These are phyloP conservation scores for Amanita molliuscula DNA, from an alignment of 768 basidiomycete genomes.

Conservation along the genomic window DNA sequence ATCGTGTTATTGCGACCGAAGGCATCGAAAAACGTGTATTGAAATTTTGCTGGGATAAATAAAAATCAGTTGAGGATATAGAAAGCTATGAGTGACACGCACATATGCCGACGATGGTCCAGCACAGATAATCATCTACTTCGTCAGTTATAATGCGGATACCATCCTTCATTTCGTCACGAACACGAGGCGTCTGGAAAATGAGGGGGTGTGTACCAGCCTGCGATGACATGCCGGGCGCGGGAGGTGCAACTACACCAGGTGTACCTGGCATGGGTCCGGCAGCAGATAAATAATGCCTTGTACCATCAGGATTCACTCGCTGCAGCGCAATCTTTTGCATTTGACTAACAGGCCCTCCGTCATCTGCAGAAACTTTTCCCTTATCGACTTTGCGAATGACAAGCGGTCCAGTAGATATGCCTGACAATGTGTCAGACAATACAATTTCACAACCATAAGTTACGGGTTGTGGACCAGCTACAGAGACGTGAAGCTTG, in stretches of 20 bases:
- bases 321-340: conserved; percentile 91
- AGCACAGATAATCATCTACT: conserved; percentile 91
- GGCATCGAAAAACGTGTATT: conserved; percentile 90
- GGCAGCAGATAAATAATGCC: conserved; percentile 85
- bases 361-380: conserved; percentile 75
- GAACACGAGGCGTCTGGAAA: conserved; percentile 71
- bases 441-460: conserved; percentile 87
- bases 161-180: conserved; percentile 76
- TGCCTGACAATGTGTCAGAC: conserved; percentile 76
- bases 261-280: conserved; percentile 75
- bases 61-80: background rate
- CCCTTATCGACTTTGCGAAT: conserved; percentile 93
- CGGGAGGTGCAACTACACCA: conserved; percentile 56
- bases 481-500: conserved; percentile 31
- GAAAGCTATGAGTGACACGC: conserved; percentile 20
- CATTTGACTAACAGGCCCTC: conserved; percentile 92
- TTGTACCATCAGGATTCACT: conserved; percentile 69
- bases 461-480: conserved; percentile 75
- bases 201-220: conserved; percentile 73
- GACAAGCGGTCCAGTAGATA: conserved; percentile 74
- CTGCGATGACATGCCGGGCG: conserved; percentile 66
- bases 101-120: conserved; percentile 97
- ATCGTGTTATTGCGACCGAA: conserved; percentile 71
- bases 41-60: conserved; percentile 63
- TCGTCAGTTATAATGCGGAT: conserved; percentile 70